These are phyloP conservation scores for Pleurotus citrinopileatus DNA, from an alignment of 768 basidiomycete genomes.

Conservation along the genomic window DNA sequence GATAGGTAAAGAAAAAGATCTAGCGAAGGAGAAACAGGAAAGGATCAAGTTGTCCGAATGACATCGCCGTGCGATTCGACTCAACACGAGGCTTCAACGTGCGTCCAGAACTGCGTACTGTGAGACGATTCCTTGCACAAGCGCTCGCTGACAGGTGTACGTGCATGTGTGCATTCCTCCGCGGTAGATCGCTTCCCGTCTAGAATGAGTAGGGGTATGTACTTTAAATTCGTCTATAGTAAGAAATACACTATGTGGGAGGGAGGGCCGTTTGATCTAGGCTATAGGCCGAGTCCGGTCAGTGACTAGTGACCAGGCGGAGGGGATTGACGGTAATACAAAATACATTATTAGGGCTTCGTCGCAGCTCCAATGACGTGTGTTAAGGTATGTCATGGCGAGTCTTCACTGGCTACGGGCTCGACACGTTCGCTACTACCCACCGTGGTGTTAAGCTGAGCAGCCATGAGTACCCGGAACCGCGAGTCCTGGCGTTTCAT, in stretches of 20 bases:
- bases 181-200: too few relatives aligned
- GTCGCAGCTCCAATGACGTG: conserved; percentile 13
- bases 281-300: background rate
- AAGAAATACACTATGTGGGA: conserved; percentile 2
- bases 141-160: too few relatives aligned
- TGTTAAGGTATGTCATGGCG: conserved; percentile 10
- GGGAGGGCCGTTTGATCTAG: background rate
- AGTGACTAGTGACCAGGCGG: background rate
- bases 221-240: conserved; percentile 7
- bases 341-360: background rate
- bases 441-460: conserved; percentile 64
- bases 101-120: background rate
- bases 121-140: background rate
- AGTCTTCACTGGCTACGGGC: conserved; percentile 6
- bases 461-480: conserved; percentile 87
- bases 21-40: background rate
- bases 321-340: background rate
- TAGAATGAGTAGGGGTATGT: conserved; percentile 11
- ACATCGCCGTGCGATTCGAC: background rate
- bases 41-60: background rate
- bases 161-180: too few relatives aligned
- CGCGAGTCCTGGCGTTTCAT: conserved; percentile 68
- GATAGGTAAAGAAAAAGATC: background rate
- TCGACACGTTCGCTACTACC: conserved; percentile 22
- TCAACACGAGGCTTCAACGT: conserved; percentile 3